Evolutionary conservation across 1,284 basidiomycete genomes (phyloP).

Genomic region (Pascua guehoae): DNA sequence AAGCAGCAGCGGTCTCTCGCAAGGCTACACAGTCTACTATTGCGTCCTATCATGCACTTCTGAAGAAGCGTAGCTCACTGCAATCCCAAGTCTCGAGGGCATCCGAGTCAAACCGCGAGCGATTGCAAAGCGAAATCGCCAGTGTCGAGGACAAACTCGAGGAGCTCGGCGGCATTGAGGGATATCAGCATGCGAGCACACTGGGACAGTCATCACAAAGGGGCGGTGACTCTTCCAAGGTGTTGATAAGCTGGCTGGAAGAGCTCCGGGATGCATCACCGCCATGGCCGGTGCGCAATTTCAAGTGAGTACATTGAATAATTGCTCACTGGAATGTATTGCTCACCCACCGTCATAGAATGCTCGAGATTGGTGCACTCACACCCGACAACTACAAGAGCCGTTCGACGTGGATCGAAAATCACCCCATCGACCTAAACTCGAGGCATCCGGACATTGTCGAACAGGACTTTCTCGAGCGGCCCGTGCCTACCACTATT

Average conservation of each 20-base stretch:
- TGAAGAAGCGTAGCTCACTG: slow-evolving; percentile 37
- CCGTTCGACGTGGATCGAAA: slow-evolving; percentile 66
- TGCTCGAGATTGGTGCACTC: slow-evolving; percentile 81
- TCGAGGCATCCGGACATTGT: slow-evolving; percentile 71
- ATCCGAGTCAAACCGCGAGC: not conserved
- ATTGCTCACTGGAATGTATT: too few relatives aligned
- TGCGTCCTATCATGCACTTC: slow-evolving; percentile 41
- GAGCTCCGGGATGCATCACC: slow-evolving; percentile 48
- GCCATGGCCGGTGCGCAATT: not conserved
- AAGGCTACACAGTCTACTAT: slow-evolving; percentile 44
- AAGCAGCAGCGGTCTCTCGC: slow-evolving; percentile 19
- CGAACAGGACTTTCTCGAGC: slow-evolving; percentile 73
- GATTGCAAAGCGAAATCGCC: not conserved
- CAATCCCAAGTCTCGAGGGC: slow-evolving; percentile 15
- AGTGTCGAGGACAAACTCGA: slow-evolving; percentile 38
- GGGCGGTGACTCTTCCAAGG: slow-evolving; percentile 77
- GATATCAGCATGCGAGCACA: slow-evolving; percentile 74
- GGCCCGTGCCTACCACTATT: slow-evolving; percentile 39
- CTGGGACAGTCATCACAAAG: slow-evolving; percentile 73
- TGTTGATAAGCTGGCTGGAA: slow-evolving; percentile 70
- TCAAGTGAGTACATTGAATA: too few relatives aligned
- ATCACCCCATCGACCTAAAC: slow-evolving; percentile 71
- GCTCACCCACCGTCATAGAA: slow-evolving; percentile 48
- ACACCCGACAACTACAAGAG: slow-evolving; percentile 71
- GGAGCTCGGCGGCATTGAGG: slow-evolving; percentile 67